These are phyloP conservation scores for Phytophthora agathidicida DNA, from an alignment of 352 stramenopile genomes.

Conservation along the genomic window DNA sequence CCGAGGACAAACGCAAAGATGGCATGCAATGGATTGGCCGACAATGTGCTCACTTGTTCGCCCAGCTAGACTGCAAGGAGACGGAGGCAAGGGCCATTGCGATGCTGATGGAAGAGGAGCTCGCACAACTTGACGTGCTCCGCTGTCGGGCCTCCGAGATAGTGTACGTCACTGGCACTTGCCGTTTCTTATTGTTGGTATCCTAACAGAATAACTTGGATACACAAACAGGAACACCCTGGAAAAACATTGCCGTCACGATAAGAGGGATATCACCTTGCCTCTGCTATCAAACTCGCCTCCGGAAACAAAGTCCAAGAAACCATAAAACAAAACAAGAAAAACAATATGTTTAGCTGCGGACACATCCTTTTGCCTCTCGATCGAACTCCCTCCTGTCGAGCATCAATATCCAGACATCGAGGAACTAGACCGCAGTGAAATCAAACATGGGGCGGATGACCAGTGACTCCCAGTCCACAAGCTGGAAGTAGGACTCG, in stretches of 20 bases:
- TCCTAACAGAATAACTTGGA: not conserved
- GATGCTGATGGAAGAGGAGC: constrained; percentile 44
- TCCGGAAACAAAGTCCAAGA: constrained; percentile 2
- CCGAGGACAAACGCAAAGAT: constrained; percentile 47
- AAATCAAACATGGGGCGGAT: constrained; percentile 86
- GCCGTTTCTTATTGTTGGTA: not conserved
- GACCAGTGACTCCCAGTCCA: constrained; percentile 86
- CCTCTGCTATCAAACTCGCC: constrained; percentile 6
- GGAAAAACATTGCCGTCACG: not conserved
- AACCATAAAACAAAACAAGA: constrained; percentile 15
- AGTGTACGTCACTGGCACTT: constrained; percentile 6
- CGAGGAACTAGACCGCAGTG: constrained; percentile 26
- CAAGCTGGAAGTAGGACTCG: constrained; percentile 86
- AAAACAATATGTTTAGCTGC: constrained; percentile 21
- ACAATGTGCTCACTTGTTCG: constrained; percentile 68
- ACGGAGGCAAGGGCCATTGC: constrained; percentile 44
- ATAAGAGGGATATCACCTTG: constrained; percentile 2
- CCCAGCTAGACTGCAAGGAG: constrained; percentile 65
- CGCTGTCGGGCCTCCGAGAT: constrained; percentile 16
- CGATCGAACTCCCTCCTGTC: constrained; percentile 15
- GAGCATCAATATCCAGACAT: constrained; percentile 11
- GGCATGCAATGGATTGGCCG: constrained; percentile 60
- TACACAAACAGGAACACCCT: constrained; percentile 5
- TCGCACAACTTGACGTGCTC: constrained; percentile 18
- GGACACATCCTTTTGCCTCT: constrained; percentile 19